Conservation (phyloP, 2,329 filamentous ascomycete species). For the Nemania abortiva region DNA sequence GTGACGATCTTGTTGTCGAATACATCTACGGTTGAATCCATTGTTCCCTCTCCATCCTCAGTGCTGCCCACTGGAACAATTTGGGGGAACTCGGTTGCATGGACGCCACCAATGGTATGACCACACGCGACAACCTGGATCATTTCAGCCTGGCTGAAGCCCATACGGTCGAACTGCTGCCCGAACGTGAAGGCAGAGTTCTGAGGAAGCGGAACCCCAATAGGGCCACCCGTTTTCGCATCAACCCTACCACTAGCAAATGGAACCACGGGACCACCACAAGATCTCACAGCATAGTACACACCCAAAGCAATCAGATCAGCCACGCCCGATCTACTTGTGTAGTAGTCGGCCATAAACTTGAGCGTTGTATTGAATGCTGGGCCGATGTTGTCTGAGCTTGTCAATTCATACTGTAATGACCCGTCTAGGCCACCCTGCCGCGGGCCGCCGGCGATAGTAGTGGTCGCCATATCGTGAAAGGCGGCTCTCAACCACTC, state of each 20-base stretch:
- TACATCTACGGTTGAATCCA: constrained; percentile 61
- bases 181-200: constrained; percentile 65
- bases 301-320: constrained; percentile 70
- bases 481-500: constrained; percentile 73
- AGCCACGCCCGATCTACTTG: constrained; percentile 63
- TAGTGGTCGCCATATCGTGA: constrained; percentile 71
- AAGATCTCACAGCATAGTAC: constrained; percentile 69
- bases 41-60: constrained; percentile 57
- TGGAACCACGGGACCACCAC: constrained; percentile 68
- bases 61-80: constrained; percentile 61
- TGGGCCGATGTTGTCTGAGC: constrained; percentile 67
- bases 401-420: constrained; percentile 68
- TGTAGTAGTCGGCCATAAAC: constrained; percentile 67
- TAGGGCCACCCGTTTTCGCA: constrained; percentile 60
- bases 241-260: constrained; percentile 67
- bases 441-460: constrained; percentile 55
- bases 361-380: constrained; percentile 66
- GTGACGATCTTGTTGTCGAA: constrained; percentile 70
- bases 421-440: constrained; percentile 70
- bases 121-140: constrained; percentile 71
- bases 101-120: constrained; percentile 71
- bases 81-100: constrained; percentile 64
- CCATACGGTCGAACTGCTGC: constrained; percentile 69
- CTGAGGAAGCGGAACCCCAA: constrained; percentile 69
- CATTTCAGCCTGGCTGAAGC: constrained; percentile 68